Evolutionary conservation across 2,329 filamentous ascomycete species (phyloP).

Genomic region (Ceratocystis harringtonii): DNA sequence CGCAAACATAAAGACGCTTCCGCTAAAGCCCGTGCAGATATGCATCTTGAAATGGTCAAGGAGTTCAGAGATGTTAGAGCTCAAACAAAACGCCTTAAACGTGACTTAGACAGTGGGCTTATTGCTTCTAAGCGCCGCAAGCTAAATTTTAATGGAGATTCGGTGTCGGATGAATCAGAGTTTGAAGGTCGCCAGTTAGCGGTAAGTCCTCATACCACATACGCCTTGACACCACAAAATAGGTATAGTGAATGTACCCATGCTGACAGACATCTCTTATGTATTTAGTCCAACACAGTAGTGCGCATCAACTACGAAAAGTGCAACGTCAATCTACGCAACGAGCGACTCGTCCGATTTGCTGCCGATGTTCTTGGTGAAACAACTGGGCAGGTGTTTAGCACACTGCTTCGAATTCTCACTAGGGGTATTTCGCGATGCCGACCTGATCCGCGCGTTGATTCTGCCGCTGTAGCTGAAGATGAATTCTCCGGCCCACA

Average conservation of each 20-base stretch:
- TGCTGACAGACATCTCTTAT: slow-evolving; percentile 20
- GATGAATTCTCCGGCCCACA: slow-evolving; percentile 24
- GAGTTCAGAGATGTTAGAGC: slow-evolving; percentile 39
- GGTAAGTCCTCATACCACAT: slow-evolving; percentile 28
- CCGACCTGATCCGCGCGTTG: slow-evolving; percentile 40
- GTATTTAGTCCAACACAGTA: slow-evolving; percentile 50
- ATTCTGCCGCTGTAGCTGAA: slow-evolving; percentile 25
- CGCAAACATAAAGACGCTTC: slow-evolving; percentile 31
- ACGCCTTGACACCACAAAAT: neutral
- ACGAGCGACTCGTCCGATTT: slow-evolving; percentile 58
- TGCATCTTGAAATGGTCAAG: slow-evolving; percentile 40
- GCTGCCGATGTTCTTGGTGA: slow-evolving; percentile 56
- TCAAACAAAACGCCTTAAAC: slow-evolving; percentile 36
- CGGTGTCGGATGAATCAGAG: slow-evolving; percentile 24
- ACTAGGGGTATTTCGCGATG: slow-evolving; percentile 56
- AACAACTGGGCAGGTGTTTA: slow-evolving; percentile 65
- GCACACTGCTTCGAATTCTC: slow-evolving; percentile 52
- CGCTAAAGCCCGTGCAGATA: slow-evolving; percentile 50
- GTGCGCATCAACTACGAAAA: slow-evolving; percentile 76
- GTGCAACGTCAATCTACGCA: slow-evolving; percentile 68
- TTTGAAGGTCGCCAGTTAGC: slow-evolving; percentile 36
- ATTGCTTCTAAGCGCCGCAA: slow-evolving; percentile 38
- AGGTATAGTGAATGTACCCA: neutral
- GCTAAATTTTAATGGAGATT: slow-evolving; percentile 33
- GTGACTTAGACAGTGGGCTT: slow-evolving; percentile 33